Conservation (phyloP, 2,329 filamentous ascomycete genomes). For the Ascocoryne sarcoides region DNA sequence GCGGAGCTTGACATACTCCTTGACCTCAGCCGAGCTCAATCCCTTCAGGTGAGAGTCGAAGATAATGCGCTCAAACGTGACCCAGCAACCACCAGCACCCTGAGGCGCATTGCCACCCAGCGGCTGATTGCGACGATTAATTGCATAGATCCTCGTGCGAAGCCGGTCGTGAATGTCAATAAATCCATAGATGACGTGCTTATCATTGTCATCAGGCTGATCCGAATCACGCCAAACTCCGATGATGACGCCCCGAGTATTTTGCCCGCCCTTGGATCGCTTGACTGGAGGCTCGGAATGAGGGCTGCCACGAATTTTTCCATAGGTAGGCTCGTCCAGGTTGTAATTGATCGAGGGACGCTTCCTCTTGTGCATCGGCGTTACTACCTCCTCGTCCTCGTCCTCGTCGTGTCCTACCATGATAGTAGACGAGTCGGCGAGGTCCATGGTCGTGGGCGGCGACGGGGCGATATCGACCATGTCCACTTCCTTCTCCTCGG, state of each 20-base stretch:
- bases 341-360: constrained; percentile 42
- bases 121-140: constrained; percentile 38
- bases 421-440: constrained; percentile 14
- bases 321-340: constrained; percentile 37
- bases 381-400: constrained; percentile 24
- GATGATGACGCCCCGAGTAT: constrained; percentile 32
- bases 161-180: constrained; percentile 53
- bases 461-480: constrained; percentile 16
- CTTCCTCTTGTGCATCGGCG: constrained; percentile 48
- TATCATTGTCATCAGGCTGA: constrained; percentile 39
- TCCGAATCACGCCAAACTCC: constrained; percentile 54
- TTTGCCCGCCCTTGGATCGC: constrained; percentile 14
- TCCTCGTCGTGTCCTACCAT: constrained; percentile 2
- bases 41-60: constrained; percentile 49
- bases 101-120: constrained; percentile 40
- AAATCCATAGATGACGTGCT: constrained; percentile 53
- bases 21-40: constrained; percentile 47
- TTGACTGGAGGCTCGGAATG: constrained; percentile 16
- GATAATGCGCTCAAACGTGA: constrained; percentile 52
- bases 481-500: constrained; percentile 21
- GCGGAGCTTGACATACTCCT: constrained; percentile 53
- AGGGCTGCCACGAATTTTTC: constrained; percentile 11
- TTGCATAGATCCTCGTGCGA: constrained; percentile 47
- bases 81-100: constrained; percentile 54
- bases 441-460: constrained; percentile 6